A percentile compares a stretch with the other conserved stretches of the same genome.
Conservation (phyloP, 2,329 filamentous ascomycete genomes). For the Cercospora sojina region DNA sequence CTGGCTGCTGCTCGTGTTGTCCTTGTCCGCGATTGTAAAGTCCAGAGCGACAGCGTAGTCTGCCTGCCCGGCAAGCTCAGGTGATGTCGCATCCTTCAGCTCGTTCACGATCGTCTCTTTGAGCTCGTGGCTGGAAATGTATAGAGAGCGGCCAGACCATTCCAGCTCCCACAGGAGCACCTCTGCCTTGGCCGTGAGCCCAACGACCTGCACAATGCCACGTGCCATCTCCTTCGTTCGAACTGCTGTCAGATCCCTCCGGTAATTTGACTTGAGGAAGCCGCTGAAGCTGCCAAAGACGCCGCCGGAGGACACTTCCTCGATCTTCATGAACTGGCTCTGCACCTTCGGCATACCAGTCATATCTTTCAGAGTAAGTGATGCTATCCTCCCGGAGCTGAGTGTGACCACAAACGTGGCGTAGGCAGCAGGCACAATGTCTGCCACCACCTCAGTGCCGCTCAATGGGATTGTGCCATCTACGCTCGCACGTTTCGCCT, state of each 20-base stretch:
- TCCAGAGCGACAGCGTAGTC: conserved; percentile 60
- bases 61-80: conserved; percentile 44
- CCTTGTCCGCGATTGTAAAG: conserved; percentile 63
- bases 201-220: conserved; percentile 81
- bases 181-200: conserved; percentile 72
- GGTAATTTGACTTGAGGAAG: conserved; percentile 67
- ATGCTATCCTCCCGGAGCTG: conserved; percentile 81
- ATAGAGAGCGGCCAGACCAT: conserved; percentile 77
- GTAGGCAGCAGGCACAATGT: conserved; percentile 79
- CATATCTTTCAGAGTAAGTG: conserved; percentile 79
- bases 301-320: conserved; percentile 58
- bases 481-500: conserved; percentile 76
- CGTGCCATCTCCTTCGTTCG: conserved; percentile 69
- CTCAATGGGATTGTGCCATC: conserved; percentile 74
- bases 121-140: conserved; percentile 69
- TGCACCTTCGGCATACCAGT: conserved; percentile 82
- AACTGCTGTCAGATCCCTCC: conserved; percentile 76
- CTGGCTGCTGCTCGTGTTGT: conserved; percentile 26
- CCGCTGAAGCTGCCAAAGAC: conserved; percentile 80
- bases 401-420: conserved; percentile 83
- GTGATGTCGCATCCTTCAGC: conserved; percentile 56
- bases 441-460: conserved; percentile 69
- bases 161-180: conserved; percentile 87
- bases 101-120: conserved; percentile 63
- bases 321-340: conserved; percentile 71